Evolutionary conservation across 2,329 filamentous ascomycete genomes (phyloP).

Genomic region (Sporothrix curviconia): DNA sequence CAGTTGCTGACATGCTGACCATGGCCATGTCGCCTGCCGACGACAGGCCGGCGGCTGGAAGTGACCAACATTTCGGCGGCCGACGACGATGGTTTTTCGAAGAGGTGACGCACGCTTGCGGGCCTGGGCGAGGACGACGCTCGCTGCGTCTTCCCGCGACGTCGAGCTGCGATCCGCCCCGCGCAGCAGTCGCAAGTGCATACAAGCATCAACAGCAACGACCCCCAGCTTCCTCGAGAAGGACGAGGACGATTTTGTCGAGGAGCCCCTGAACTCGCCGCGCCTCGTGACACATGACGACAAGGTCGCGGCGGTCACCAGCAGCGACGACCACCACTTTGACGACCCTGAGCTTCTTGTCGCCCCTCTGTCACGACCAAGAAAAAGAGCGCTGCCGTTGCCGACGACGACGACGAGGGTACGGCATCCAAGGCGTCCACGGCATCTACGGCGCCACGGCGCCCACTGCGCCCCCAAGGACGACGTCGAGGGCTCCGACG

Average conservation of each 20-base stretch:
- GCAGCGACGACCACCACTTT: conserved; percentile 37
- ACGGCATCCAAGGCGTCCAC: background rate
- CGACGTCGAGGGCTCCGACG: conserved; percentile 16
- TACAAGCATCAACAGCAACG: background rate
- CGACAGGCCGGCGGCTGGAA: conserved; percentile 62
- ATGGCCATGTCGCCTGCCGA: conserved; percentile 54
- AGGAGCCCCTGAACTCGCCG: conserved; percentile 67
- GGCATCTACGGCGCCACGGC: too few species aligned
- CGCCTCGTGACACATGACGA: conserved; percentile 56
- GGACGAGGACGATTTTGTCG: conserved; percentile 69
- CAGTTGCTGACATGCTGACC: conserved; percentile 55
- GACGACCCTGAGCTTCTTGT: conserved; percentile 53
- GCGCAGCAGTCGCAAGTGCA: too few species aligned
- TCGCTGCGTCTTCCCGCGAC: conserved; percentile 28
- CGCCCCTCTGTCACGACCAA: conserved; percentile 50
- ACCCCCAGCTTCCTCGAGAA: conserved; percentile 42
- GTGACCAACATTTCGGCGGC: conserved; percentile 62
- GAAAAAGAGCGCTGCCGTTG: conserved; percentile 15
- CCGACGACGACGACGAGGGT: background rate
- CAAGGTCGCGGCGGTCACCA: conserved; percentile 45
- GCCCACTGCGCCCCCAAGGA: conserved; percentile 17
- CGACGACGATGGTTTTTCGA: conserved; percentile 92
- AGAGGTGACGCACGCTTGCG: conserved; percentile 65
- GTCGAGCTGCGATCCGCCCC: conserved; percentile 21
- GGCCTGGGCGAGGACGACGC: conserved; percentile 62